Evolutionary conservation across 805 yeast species (phyloP), one percentile per base, ranked within the genome.

Genomic region (Suhomyces prunicola): DNA sequence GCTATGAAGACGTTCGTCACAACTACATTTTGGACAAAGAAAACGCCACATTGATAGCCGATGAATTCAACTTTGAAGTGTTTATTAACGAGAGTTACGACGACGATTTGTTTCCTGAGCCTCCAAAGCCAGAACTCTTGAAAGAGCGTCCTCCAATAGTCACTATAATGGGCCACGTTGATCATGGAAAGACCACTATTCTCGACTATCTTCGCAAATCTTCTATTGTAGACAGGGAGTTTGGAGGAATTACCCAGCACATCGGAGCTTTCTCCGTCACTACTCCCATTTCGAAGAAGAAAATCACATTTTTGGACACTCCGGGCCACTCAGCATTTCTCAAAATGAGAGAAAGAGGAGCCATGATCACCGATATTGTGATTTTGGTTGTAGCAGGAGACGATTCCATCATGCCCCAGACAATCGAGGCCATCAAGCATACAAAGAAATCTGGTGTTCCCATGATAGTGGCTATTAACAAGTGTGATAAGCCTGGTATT

Each of bases 111-210:
- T 76, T 80, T 13, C 81, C 84, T 0, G 71, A 72, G 1, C 81
- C 88, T 0, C 76, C 72, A 2, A 78, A 78, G 27, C 64, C 67
- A n/a, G 70, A 72, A 6, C 63, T 70, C 22, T 66, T 87, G 57
- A 83, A 81, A 45, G 77, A 85, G 6, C 76, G 98, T 58, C 91
- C 99, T 0, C 99, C 99, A 0, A 87, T 94, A 23, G 97, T 94
- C 5, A 92, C 99, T 0, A 89, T 94, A 50, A 94, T 94, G 98
- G 99, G 99, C 2, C 99, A 94, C 68, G 99, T 94, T 29, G 99
- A 94, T 69, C 99, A 94, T 65, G 99, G 99, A 2, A 94, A 94
- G 67, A 94, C 99, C 1, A 93, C 99, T 0, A 86, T 94, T 55
- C 78, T 94, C 51, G 99, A 94, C 68, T 83, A 84, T 63, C 73